Conservation (phyloP, 2,329 filamentous ascomycete genomes). For the Cladosporium velox region DNA sequence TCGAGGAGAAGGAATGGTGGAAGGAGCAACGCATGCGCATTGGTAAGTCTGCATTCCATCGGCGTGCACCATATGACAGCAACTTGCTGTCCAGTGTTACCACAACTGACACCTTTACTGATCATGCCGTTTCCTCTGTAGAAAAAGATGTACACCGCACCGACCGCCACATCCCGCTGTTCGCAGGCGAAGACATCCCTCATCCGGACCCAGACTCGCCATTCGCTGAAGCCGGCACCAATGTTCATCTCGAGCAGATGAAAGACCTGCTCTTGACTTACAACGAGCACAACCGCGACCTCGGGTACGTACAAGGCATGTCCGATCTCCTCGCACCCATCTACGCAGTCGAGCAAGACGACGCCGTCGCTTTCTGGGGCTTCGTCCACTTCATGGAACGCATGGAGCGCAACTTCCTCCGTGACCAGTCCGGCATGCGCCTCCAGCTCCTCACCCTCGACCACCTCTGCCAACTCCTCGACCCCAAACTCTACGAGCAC, state of each 20-base stretch:
- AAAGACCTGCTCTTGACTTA: conserved; percentile 99
- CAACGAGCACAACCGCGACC: conserved; percentile 93
- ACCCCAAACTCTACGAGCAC: conserved; percentile 89
- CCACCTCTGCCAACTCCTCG: conserved; percentile 94
- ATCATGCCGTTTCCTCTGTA: conserved; percentile 57
- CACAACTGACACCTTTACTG: conserved; percentile 37
- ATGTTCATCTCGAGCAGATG: conserved; percentile 97
- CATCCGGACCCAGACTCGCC: conserved; percentile 95
- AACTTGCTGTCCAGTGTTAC: conserved; percentile 20
- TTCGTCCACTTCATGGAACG: conserved; percentile 96
- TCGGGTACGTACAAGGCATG: conserved; percentile 99
- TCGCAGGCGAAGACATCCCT: conserved; percentile 92
- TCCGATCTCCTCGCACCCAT: conserved; percentile 93
- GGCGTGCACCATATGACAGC: background rate
- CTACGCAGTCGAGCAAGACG: conserved; percentile 96
- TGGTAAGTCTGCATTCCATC: conserved; percentile 60
- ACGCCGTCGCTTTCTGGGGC: conserved; percentile 94
- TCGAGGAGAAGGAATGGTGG: conserved; percentile 92
- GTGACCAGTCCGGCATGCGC: conserved; percentile 95
- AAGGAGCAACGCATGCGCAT: conserved; percentile 90
- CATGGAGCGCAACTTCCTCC: conserved; percentile 96
- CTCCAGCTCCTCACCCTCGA: conserved; percentile 87
- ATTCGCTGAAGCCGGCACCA: conserved; percentile 89
- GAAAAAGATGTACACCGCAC: conserved; percentile 99
- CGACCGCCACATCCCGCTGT: conserved; percentile 91